Evolutionary conservation across 1,284 basidiomycete species (phyloP), one percentile per base, ranked within the genome.

Genomic region (Apiotrichum laibachii): DNA sequence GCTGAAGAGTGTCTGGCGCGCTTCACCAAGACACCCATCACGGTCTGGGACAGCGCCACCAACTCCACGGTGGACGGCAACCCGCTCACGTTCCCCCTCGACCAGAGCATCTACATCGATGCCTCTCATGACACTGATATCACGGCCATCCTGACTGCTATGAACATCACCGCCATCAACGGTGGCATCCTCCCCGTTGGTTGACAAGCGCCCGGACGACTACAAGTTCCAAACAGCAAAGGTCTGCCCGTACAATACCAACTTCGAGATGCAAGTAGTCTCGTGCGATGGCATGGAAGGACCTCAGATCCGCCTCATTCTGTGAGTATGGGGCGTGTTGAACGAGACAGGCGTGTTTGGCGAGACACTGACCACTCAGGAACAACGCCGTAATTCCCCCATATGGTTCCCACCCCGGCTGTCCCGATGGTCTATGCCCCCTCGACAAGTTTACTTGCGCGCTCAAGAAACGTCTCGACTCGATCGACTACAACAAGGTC

Each of bases 1-100:
- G 74, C 94, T 15, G 86, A 90, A 71, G 90, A 93, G 72, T 81
- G 91, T 26, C 78, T 92, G 35, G 84, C 90, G 1, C 85, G 90
- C 37, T 83, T 93, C 35, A 89, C 87, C 4, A 84, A 89, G 57
- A 88, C 84, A 1, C 86, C 84, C 0, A 88, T 92, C 61, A 58
- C 59, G 8, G 79, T 73, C 0, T 85, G 88, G 75, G 86, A 90
- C 71, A 31, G 26, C 7, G 85, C 87, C 0, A 89, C 88, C 34
- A 95, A 94, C 68, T 80, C 84, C 7, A 94, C 92, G 0, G 80
- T 93, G 34, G 82, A 91, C 67, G 81, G 85, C 57, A 84, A 85
- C 67, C 77, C 82, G 0, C 81, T 82, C 26, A 89, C 85, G 0
- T 93, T 92, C 85, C 92, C 92, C 5, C 81, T 93, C 6, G 81